Conservation (phyloP, 2,329 filamentous ascomycete species). For the Pestalotiopsis fici region DNA sequence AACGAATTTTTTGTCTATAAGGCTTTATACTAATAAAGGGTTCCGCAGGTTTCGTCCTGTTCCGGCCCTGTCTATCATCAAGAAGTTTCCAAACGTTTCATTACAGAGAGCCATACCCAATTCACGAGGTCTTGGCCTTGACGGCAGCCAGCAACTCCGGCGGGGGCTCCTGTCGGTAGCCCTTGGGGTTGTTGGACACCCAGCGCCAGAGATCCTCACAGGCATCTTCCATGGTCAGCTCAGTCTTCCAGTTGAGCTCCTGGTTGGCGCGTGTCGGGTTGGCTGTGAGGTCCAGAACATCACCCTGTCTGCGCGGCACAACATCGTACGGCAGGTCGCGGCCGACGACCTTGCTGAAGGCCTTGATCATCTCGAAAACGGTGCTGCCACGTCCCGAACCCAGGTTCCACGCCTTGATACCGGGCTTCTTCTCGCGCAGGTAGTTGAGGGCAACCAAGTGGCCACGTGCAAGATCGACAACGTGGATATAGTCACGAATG, state of each 20-base stretch:
- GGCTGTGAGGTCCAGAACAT: conserved; percentile 92
- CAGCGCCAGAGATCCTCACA: conserved; percentile 95
- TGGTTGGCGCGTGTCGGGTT: conserved; percentile 84
- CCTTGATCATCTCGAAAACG: conserved; percentile 96
- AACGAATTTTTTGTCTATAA: conserved; percentile 1
- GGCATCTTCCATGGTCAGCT: conserved; percentile 87
- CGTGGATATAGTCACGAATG: conserved; percentile 98
- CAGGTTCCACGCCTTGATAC: conserved; percentile 94
- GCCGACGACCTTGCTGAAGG: conserved; percentile 86
- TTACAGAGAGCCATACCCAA: neutral
- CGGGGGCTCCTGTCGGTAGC: conserved; percentile 91
- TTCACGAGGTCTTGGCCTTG: conserved; percentile 39
- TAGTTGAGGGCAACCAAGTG: conserved; percentile 90
- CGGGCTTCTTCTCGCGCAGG: conserved; percentile 80
- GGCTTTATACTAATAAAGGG: neutral
- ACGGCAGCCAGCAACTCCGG: conserved; percentile 71
- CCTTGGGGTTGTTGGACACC: conserved; percentile 95
- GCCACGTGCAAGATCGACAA: conserved; percentile 83
- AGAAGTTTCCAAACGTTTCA: neutral
- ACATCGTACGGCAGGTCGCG: conserved; percentile 86
- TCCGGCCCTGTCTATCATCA: neutral
- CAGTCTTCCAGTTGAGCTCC: conserved; percentile 91
- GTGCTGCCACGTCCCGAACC: conserved; percentile 94
- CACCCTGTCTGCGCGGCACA: conserved; percentile 77
- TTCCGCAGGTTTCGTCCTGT: neutral